phyloP scores from a whole-genome alignment of 2,329 filamentous ascomycete genomes.

The Xylaria sp. region DNA sequence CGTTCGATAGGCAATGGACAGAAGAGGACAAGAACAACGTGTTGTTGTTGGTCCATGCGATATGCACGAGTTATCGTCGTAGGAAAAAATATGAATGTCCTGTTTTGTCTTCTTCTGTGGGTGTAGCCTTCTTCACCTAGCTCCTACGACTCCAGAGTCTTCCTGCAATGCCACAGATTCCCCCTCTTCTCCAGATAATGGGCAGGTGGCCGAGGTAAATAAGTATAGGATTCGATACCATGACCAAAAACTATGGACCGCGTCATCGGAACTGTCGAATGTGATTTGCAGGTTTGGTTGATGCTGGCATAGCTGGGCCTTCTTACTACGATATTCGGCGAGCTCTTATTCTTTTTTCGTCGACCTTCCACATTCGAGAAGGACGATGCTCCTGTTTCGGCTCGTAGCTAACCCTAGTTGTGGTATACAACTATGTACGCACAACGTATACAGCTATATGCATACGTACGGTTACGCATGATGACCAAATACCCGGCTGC shows the following conservation, averaged over 20 bases:
- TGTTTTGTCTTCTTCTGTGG: constrained; percentile 4
- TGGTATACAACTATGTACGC: constrained; percentile 5
- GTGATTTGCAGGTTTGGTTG: constrained; percentile 1
- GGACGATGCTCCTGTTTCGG: constrained; percentile 3
- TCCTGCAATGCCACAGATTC: not conserved
- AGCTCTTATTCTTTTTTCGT: constrained; percentile 16
- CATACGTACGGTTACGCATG: constrained; percentile 14
- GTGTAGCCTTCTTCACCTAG: not conserved
- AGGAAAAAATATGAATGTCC: constrained; percentile 2
- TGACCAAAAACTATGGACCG: constrained; percentile 12
- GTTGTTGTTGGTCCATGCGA: constrained; percentile 16
- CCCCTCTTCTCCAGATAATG: constrained; percentile 1
- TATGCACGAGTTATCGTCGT: constrained; percentile 15
- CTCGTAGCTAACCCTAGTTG: not conserved
- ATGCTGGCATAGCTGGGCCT: constrained; percentile 9
- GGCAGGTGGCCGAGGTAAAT: not conserved
- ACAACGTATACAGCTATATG: not conserved
- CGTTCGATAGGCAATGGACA: constrained; percentile 16
- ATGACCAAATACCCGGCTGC: constrained; percentile 24
- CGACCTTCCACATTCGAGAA: constrained; percentile 31
- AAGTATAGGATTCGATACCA: constrained; percentile 20
- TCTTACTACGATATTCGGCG: constrained; percentile 14
- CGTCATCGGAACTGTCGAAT: not conserved
- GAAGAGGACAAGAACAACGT: constrained; percentile 3
- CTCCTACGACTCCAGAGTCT: not conserved